Evolutionary conservation across 768 basidiomycete species (phyloP), one percentile per base, ranked within the genome.

Genomic region (Leccinum aurantiacum): DNA sequence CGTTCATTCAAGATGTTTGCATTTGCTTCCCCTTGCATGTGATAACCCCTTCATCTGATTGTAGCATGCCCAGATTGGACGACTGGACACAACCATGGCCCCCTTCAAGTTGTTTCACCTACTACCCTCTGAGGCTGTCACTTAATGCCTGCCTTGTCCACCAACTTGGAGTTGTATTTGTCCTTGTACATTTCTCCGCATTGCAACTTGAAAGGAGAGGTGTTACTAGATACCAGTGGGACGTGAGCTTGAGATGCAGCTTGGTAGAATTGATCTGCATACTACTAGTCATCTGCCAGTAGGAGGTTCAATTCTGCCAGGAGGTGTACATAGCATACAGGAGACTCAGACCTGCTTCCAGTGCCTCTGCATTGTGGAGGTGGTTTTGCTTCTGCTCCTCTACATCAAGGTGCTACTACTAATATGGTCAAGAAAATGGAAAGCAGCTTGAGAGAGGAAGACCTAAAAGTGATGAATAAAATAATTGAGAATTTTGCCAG

Each of bases 341-440:
- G 63, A 93, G 91, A 3, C 73, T 72, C 19, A 88, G 80, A 27
- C 87, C 88, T 6, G 83, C 87, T 65, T 87, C 89, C 25, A 25
- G 25, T 13, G 84, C 83, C 73, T 89, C 90, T 14, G 84, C 88
- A 59, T 91, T 87, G 4, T 88, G 84, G 52, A 91, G 76, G 25
- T 88, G 83, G 67, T 89, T 90, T 41, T 91, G 82, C 73, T 91
- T 91, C 71, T 87, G 86, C 69, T 97, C 95, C 60, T 97, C 93
- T 4, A 84, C 85, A 55, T 98, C 96, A 17, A 82, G 81, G 0
- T 29, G 88, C 81, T 25, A 8, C 95, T 88, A 11, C 98, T 79
- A 3, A 85, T 84, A 68, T 99, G 93, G 70, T 98, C 96, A 19
- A 98, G 84, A 2, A 80, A 77, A 63, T 93, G 92, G 83, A 98